phyloP scores from a whole-genome alignment of 129 eudicot genomes.

The sunflower (Helianthus annuus) region HanXRQr2.0-SUNRISE NC_035447.2:126062537-126063036 shows the following conservation, averaged over 20 bases:
- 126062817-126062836: neutral
- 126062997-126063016: neutral
- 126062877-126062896: neutral
- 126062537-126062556: neutral
- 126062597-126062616: neutral
- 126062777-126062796: neutral
- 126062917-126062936: neutral
- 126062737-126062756: neutral
- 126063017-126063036: constrained; percentile 9
- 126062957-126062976: constrained; percentile 11
- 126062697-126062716: too few relatives aligned
- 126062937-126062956: constrained; percentile 15
- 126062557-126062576: too few relatives aligned
- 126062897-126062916: neutral
- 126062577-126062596: neutral
- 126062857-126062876: neutral
- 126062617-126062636: too few relatives aligned
- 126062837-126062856: neutral
- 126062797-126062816: neutral
- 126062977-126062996: constrained; percentile 18
- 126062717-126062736: neutral
- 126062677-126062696: too few relatives aligned
- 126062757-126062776: neutral
- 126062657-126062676: too few relatives aligned
- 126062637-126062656: too few relatives aligned